A percentile compares a stretch with the other conserved stretches of the same genome.
These are phyloP conservation scores for Talaromyces sp. DNA, from an alignment of 2,329 filamentous ascomycete genomes.

Conservation along the genomic window DNA sequence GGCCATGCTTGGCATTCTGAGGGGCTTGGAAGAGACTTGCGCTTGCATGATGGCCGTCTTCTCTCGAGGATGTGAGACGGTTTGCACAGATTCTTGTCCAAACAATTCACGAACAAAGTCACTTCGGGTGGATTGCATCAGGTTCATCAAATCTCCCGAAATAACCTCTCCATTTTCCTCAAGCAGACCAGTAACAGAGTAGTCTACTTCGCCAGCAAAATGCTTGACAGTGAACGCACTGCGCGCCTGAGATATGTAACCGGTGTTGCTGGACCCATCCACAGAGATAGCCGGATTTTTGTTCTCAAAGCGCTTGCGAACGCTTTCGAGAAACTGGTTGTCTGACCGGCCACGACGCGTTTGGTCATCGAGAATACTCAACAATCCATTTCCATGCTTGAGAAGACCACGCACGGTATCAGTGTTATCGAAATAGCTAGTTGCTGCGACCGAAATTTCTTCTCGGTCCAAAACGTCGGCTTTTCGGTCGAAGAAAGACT, in stretches of 20 bases:
- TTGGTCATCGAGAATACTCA: constrained; percentile 95
- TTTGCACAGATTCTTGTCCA: constrained; percentile 92
- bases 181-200: constrained; percentile 80
- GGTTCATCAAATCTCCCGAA: constrained; percentile 91
- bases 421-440: constrained; percentile 97
- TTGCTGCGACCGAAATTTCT: constrained; percentile 85
- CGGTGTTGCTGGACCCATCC: constrained; percentile 73
- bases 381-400: constrained; percentile 87
- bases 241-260: constrained; percentile 76
- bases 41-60: constrained; percentile 91
- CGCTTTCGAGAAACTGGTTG: constrained; percentile 83
- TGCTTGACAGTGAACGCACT: constrained; percentile 89
- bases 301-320: constrained; percentile 89
- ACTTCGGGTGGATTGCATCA: constrained; percentile 85
- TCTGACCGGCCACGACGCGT: constrained; percentile 87
- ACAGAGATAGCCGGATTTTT: constrained; percentile 91
- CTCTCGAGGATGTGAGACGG: constrained; percentile 90
- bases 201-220: constrained; percentile 95
- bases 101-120: constrained; percentile 88
- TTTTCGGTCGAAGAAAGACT: constrained; percentile 94
- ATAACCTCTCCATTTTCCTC: constrained; percentile 97
- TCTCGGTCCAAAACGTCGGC: constrained; percentile 92
- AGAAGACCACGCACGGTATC: constrained; percentile 90
- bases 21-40: constrained; percentile 91
- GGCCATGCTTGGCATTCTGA: constrained; percentile 89